Conservation (phyloP, 2,329 filamentous ascomycete genomes). For the Delphinella strobiligena region DNA sequence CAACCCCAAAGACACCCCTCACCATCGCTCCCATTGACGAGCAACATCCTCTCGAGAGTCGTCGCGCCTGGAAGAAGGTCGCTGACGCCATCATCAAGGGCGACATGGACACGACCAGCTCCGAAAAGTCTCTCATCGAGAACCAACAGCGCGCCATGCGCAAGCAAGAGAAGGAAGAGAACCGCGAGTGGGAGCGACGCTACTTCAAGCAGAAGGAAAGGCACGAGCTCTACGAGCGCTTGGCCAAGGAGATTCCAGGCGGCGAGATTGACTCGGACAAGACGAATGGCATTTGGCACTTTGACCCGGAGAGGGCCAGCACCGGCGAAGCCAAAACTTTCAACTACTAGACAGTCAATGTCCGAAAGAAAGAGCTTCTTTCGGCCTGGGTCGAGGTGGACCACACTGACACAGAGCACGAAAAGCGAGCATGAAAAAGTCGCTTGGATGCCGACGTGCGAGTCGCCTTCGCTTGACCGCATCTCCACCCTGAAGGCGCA, state of each 20-base stretch:
- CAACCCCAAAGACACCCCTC: slow-evolving; percentile 49
- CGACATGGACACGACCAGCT: slow-evolving; percentile 69
- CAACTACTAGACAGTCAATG: too few relatives aligned
- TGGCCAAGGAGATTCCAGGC: slow-evolving; percentile 31
- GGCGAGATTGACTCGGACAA: slow-evolving; percentile 45
- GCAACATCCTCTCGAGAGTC: slow-evolving; percentile 78
- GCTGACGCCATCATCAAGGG: slow-evolving; percentile 67
- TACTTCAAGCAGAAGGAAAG: slow-evolving; percentile 53
- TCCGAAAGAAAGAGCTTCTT: too few relatives aligned
- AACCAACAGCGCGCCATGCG: slow-evolving; percentile 71
- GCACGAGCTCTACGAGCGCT: slow-evolving; percentile 34
- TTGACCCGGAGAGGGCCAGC: slow-evolving; percentile 19
- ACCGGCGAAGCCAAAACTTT: too few relatives aligned
- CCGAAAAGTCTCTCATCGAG: slow-evolving; percentile 82
- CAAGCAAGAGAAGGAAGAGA: slow-evolving; percentile 61
- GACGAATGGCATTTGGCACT: slow-evolving; percentile 60
- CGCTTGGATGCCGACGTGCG: too few relatives aligned
- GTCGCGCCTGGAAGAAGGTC: slow-evolving; percentile 79
- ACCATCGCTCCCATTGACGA: slow-evolving; percentile 58
- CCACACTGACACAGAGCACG: too few relatives aligned
- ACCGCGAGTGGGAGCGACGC: slow-evolving; percentile 64
- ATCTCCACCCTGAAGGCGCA: too few relatives aligned
- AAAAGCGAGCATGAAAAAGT: too few relatives aligned
- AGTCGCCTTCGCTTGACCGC: too few relatives aligned
- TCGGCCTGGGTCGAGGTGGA: too few relatives aligned